Evolutionary conservation across 371 early-diverging fungal genomes (phyloP), one percentile per base, ranked within the genome.

Genomic region (Mortierella sp.): DNA sequence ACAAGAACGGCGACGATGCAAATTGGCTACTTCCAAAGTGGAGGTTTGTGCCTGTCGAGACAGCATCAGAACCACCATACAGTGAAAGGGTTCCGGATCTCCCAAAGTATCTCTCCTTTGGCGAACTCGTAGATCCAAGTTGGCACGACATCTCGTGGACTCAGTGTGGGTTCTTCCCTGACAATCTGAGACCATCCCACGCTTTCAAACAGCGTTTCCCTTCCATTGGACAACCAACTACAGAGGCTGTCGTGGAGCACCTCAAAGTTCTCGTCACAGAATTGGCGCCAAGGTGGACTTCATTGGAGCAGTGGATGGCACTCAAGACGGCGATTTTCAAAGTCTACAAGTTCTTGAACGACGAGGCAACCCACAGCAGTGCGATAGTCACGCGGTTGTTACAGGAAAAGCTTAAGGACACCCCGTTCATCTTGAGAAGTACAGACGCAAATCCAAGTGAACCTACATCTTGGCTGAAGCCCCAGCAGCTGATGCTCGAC

Each of bases 21-120:
- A 16, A 59, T 25, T 63, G 64, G 71, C 54, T 63, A 64, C 53
- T 54, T 13, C 46, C 39, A 4, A n/a, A 54, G 16, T 70, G 71
- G 71, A 37, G 25, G 45, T n/a, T 70, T 45, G 71, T 70, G 3
- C 71, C 71, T 0, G 27, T 50, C 9, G 45, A 49, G 0, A 19
- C 28, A 10, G 40, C 34, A 10, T 40, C 45, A 14, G 25, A 6
- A 5, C 2, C 24, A 0, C 71, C 64, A 5, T 39, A 50, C 25
- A 45, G 41, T 14, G 27, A 47, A 3, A 2, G 10, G 2, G 55
- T 31, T 1, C 71, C 71, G 0, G 13, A 44, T 12, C 22, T 60
- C 2, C 43, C 61, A 4, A 21, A 9, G 0, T 65, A 51, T 29
- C n/a, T 65, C 41, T 31, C 72, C 10, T 71, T 71, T 27, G 44